Evolutionary conservation across 208 protist genomes (phyloP).

Genomic region (Leishmania gerbilli): DNA sequence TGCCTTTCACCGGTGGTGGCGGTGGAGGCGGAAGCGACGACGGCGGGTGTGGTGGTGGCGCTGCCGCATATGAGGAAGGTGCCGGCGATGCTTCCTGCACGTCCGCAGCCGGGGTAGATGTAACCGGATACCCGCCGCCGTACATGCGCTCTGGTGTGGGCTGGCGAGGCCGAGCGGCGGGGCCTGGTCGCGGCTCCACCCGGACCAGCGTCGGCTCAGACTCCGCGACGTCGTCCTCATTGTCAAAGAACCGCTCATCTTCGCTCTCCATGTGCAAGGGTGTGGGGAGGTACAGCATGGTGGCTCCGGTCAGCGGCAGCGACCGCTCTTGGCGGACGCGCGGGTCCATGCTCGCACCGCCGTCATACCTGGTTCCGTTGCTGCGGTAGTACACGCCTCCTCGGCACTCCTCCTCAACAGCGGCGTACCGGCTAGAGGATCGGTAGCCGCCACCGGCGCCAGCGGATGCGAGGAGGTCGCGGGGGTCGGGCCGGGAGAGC

Average conservation of each 20-base stretch:
- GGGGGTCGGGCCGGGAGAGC: slow-evolving; percentile 40
- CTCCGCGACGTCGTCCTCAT: slow-evolving; percentile 61
- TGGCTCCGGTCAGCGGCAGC: slow-evolving; percentile 35
- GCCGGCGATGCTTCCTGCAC: not conserved
- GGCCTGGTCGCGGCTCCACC: slow-evolving; percentile 18
- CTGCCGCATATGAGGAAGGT: not conserved
- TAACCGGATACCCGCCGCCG: slow-evolving; percentile 35
- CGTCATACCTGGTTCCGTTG: slow-evolving; percentile 36
- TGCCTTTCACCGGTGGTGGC: slow-evolving; percentile 1
- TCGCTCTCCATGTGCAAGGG: slow-evolving; percentile 48
- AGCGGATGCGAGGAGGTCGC: slow-evolving; percentile 22
- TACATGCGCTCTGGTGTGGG: slow-evolving; percentile 43
- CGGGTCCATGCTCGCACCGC: slow-evolving; percentile 20
- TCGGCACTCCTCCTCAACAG: slow-evolving; percentile 18
- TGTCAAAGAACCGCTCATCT: slow-evolving; percentile 55
- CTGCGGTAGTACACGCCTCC: slow-evolving; percentile 67
- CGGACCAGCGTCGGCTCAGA: slow-evolving; percentile 34
- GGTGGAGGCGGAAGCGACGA: slow-evolving; percentile 7
- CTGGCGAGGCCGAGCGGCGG: slow-evolving; percentile 17
- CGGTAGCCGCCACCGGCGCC: slow-evolving; percentile 1
- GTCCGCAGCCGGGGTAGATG: not conserved
- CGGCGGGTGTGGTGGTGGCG: slow-evolving; percentile 4
- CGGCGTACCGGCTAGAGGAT: slow-evolving; percentile 25
- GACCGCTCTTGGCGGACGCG: slow-evolving; percentile 22
- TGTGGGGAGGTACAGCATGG: slow-evolving; percentile 44